A percentile compares a stretch with the other conserved stretches of the same genome.
Evolutionary conservation across 2,329 filamentous ascomycete genomes (phyloP).

Genomic region (Stromatinia cepivora): DNA sequence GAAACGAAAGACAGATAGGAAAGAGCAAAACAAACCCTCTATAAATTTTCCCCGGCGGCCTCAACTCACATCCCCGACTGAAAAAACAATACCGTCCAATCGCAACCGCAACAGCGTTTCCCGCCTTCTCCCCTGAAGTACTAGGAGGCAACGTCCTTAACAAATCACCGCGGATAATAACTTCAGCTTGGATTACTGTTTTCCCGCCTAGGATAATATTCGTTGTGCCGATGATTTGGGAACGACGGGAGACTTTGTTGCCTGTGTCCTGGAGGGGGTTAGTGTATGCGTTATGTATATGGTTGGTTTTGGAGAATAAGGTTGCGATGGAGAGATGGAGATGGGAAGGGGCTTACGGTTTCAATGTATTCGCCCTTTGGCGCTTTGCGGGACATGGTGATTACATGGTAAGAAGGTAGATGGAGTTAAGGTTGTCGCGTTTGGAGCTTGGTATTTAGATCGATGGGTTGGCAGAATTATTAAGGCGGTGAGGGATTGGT

Average conservation of each 20-base stretch:
- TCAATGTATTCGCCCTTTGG: constrained; percentile 94
- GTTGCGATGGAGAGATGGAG: neutral
- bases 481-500: neutral
- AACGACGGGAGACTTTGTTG: constrained; percentile 95
- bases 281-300: constrained; percentile 21
- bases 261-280: constrained; percentile 73
- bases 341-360: constrained; percentile 63
- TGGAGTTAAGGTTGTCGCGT: constrained; percentile 7
- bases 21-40: constrained; percentile 55
- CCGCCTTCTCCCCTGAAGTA: constrained; percentile 39
- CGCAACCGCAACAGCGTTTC: constrained; percentile 62
- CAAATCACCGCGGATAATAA: constrained; percentile 90
- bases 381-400: constrained; percentile 71
- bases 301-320: constrained; percentile 4
- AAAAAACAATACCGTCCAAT: constrained; percentile 93
- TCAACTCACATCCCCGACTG: constrained; percentile 72
- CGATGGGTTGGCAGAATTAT: neutral
- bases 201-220: constrained; percentile 97
- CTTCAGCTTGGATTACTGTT: constrained; percentile 93
- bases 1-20: constrained; percentile 20
- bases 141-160: constrained; percentile 56
- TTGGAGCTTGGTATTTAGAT: neutral
- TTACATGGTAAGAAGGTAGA: constrained; percentile 26
- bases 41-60: constrained; percentile 80
- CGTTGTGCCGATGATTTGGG: constrained; percentile 88